Conservation (phyloP, 208 protist species). For the Leishmania martiniquensis region DNA sequence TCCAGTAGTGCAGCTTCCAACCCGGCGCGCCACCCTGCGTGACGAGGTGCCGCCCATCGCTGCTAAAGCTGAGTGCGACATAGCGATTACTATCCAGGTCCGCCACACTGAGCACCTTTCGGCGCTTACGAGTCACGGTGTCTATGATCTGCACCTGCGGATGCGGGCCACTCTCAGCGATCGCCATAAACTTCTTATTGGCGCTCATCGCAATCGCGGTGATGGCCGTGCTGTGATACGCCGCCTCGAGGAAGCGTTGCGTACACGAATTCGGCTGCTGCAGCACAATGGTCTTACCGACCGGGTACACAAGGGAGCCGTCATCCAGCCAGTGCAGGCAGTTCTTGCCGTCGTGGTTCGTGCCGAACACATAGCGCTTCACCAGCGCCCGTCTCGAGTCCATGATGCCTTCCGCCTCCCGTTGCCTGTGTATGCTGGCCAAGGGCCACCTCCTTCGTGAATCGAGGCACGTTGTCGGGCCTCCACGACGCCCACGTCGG, state of each 20-base stretch:
- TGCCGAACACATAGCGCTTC: constrained; percentile 87
- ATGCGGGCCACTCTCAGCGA: constrained; percentile 84
- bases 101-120: constrained; percentile 78
- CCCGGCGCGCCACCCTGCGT: constrained; percentile 82
- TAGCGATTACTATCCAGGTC: constrained; percentile 84
- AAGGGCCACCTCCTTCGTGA: background rate
- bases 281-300: constrained; percentile 80
- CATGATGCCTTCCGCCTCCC: background rate
- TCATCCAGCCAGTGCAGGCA: constrained; percentile 88
- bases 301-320: constrained; percentile 86
- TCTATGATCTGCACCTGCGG: constrained; percentile 90
- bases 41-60: constrained; percentile 87
- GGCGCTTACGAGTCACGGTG: constrained; percentile 83
- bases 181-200: constrained; percentile 95
- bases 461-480: background rate
- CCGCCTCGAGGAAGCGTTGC: constrained; percentile 83
- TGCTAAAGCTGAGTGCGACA: constrained; percentile 81
- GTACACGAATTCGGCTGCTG: constrained; percentile 84
- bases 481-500: background rate
- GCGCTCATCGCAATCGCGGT: constrained; percentile 90
- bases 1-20: constrained; percentile 91
- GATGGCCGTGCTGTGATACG: constrained; percentile 77
- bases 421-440: background rate
- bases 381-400: constrained; percentile 57
- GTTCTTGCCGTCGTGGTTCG: constrained; percentile 62